Base-by-base conservation (phyloP, 345 rosid genomes). In the Hypericum androsaemum region DNA sequence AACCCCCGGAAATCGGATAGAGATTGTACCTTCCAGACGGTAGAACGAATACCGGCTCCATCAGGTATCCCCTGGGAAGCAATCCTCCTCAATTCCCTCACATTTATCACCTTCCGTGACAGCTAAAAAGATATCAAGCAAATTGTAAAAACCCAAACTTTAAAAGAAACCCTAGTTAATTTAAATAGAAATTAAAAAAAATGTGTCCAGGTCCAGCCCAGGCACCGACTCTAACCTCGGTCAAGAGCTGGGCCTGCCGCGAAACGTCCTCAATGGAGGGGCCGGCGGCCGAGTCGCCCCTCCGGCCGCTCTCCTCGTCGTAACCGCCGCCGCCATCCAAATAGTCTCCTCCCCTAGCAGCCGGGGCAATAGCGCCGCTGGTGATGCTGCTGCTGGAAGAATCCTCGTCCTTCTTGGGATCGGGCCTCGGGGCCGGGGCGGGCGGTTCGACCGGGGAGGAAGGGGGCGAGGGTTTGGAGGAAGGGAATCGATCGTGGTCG, bases 21-120 rank as follows among this genome's bases (percentile, higher is more conserved):
- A 37, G 5, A 38, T 28, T 10, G 12, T 9, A 89, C 98, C 96
- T 90, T 90, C 98, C 98, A 90, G 32, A 80, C 92, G 8, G 80
- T 63, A 8, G 98, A 80, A 52, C 96, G 94, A 62, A 82, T 72
- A 37, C 95, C 98, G 37, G 76, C 78, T 61, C 87, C 81, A 64
- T 90, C 96, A 17, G 96, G 92, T 67, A 84, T 41, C 50, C 98
- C 96, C 62, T 84, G 96, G 5, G 89, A 77, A 2, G 84, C 85
- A 50, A 79, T 76, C 65, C 75, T 87, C 75, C 95, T 80, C 62
- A 90, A 58, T 61, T 87, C 96, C 65, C 79, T 66, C 12, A 84
- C 62, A 70, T 87, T 86, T 37, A 90, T 67, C 61, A 81, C 81
- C 75, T 87, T 87, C 86, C 76, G 82, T 0, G 96, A 87, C 50